Conservation (phyloP, 139 green algal species). For the Chlorella ohadii region DNA sequence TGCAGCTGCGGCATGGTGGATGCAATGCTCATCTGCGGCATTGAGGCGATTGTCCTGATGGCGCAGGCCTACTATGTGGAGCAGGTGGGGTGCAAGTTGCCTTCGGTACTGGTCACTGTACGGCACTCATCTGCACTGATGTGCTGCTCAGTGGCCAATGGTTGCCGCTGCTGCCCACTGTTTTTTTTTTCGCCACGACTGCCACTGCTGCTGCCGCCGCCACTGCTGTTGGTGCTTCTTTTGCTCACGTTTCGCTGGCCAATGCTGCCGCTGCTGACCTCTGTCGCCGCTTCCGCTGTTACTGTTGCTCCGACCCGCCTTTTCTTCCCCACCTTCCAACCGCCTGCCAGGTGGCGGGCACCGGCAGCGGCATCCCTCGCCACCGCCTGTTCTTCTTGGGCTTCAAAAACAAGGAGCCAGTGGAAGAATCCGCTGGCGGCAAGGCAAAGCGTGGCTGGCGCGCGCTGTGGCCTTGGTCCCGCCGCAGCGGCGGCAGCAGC, state of each 20-base stretch:
- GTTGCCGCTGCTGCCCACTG: too few relatives aligned
- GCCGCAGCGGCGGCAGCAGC: neutral
- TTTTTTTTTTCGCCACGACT: too few relatives aligned
- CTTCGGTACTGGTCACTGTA: too few relatives aligned
- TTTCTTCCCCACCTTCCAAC: neutral
- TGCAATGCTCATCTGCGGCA: slow-evolving; percentile 11
- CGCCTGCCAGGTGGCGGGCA: slow-evolving; percentile 37
- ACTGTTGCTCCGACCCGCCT: too few relatives aligned
- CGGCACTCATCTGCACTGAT: too few relatives aligned
- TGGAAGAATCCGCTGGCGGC: neutral
- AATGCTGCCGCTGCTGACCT: neutral
- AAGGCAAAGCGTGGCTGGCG: too few relatives aligned
- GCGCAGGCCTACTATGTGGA: slow-evolving; percentile 53
- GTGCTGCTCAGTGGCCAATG: too few relatives aligned
- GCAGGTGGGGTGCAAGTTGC: slow-evolving; percentile 36
- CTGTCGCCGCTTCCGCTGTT: too few relatives aligned
- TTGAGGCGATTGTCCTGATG: slow-evolving; percentile 29
- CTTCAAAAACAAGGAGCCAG: slow-evolving; percentile 14
- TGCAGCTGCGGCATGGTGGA: too few relatives aligned
- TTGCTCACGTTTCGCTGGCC: neutral
- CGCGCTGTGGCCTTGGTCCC: too few relatives aligned
- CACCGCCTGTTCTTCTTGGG: slow-evolving; percentile 54
- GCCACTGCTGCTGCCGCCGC: too few relatives aligned
- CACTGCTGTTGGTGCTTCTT: too few relatives aligned
- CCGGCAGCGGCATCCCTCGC: slow-evolving; percentile 43